Conservation (phyloP, 495 filamentous ascomycete genomes). For the Neurospora sp. region DNA sequence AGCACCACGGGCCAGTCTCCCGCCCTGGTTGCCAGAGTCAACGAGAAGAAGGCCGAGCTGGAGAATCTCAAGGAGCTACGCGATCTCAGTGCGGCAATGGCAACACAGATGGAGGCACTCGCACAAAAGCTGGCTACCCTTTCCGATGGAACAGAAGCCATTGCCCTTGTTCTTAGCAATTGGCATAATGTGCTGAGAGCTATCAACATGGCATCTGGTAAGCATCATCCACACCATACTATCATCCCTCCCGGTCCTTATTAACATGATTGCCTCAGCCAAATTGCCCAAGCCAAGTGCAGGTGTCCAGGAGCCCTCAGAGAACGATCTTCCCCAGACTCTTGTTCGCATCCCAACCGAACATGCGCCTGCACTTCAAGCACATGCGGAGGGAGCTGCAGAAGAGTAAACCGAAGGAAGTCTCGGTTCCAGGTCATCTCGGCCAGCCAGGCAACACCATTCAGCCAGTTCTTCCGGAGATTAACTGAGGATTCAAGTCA, state of each 20-base stretch:
- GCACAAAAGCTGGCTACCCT: constrained; percentile 82
- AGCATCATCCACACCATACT: constrained; percentile 21
- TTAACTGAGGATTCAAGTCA: neutral
- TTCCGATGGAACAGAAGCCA: constrained; percentile 89
- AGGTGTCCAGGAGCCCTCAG: constrained; percentile 17
- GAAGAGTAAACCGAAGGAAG: constrained; percentile 16
- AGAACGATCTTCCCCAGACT: constrained; percentile 57
- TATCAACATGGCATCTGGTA: constrained; percentile 94
- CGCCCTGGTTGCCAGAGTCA: constrained; percentile 73
- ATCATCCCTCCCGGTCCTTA: neutral
- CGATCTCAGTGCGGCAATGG: constrained; percentile 78
- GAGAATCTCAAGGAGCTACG: constrained; percentile 80
- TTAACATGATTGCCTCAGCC: constrained; percentile 23
- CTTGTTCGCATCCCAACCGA: constrained; percentile 72
- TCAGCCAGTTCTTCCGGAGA: neutral
- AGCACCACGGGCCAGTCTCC: constrained; percentile 61
- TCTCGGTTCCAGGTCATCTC: neutral
- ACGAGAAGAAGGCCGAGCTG: constrained; percentile 87
- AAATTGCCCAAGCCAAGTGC: constrained; percentile 36
- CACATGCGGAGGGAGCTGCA: constrained; percentile 33
- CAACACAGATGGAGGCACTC: constrained; percentile 81
- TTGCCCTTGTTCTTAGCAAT: constrained; percentile 62
- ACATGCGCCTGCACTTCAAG: constrained; percentile 48
- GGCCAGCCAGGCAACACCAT: neutral
- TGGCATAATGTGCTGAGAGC: constrained; percentile 93